These are phyloP conservation scores for Allodekkera sacchari DNA, from an alignment of 805 yeast species.

Conservation along the genomic window DNA sequence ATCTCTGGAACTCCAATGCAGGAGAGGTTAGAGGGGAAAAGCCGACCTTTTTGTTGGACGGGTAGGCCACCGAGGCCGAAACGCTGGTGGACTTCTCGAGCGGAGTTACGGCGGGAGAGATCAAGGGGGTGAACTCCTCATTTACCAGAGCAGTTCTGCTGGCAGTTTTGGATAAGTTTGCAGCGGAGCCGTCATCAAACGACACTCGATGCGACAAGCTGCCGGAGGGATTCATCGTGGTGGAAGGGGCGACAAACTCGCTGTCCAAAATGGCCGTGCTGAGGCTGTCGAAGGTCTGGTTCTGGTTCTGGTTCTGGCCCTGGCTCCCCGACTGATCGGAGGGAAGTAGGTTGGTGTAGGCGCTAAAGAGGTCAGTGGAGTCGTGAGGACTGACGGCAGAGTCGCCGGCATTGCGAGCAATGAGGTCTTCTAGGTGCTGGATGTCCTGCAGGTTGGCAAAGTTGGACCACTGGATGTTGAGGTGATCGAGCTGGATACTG, in stretches of 20 bases:
- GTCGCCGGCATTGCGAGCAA: conserved; percentile 3
- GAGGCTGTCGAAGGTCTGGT: not conserved
- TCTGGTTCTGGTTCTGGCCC: not conserved
- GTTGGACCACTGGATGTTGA: conserved; percentile 14
- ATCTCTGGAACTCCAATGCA: conserved; percentile 44
- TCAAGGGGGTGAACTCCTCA: conserved; percentile 64
- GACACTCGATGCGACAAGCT: too few relatives aligned
- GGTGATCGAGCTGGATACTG: too few relatives aligned
- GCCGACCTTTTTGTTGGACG: conserved; percentile 12
- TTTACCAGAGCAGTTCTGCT: conserved; percentile 31
- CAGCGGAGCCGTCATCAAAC: not conserved
- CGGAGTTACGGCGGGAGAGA: conserved; percentile 71
- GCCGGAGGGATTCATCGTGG: not conserved
- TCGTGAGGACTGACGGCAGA: conserved; percentile 1
- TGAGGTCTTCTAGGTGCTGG: conserved; percentile 13
- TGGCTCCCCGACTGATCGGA: not conserved
- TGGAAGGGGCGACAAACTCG: not conserved
- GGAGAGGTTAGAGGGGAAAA: conserved; percentile 59
- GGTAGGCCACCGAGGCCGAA: conserved; percentile 6
- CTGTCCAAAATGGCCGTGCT: not conserved
- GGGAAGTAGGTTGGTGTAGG: conserved; percentile 1
- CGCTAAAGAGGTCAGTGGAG: conserved; percentile 1
- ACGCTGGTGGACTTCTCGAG: conserved; percentile 28
- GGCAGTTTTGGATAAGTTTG: conserved; percentile 5
- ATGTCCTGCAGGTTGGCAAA: conserved; percentile 17